Evolutionary conservation across 768 basidiomycete species (phyloP), one percentile per base, ranked within the genome.

Genomic region (Hericium coralloides): DNA sequence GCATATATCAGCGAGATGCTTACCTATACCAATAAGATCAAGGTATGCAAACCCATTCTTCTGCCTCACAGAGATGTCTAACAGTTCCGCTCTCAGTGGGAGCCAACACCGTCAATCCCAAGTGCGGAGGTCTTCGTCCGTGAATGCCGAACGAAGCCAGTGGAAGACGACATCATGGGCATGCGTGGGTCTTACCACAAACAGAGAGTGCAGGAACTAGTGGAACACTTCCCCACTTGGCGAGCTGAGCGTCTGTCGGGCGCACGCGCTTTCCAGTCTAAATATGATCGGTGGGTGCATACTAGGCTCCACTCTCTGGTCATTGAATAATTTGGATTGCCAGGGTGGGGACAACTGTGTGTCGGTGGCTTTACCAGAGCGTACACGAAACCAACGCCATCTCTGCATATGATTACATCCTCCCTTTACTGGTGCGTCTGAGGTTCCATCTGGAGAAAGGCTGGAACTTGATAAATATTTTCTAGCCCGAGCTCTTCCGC

Each of bases 301-400:
- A 41, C 8, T n/a, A 41, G 18, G 15, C 49, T 18, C 22, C 20
- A 38, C 23, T 14, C 38, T 37, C 12, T 12, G 31, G 25, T 25
- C 6, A 38, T 26, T 12, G 31, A 58, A 41, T 54, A 50, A 43
- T 49, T n/a, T 58, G 26, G 41, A 36, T 55, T 38, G 17, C 31
- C 65, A 85, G 85, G 64, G 80, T 84, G 65, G 82, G 81, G 12
- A 74, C 85, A 31, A 78, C 81, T 0, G 75, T 88, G 38, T 89
- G 87, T 74, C 85, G 83, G 64, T 92, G 89, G 86, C 71, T 92
- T 25, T 86, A 83, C 68, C 80, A 84, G 63, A 79, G 82, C 8
- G 66, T 93, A 17, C 85, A 89, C 61, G 87, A 91, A 63, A 79
- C 85, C 1, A 83, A 91, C 62, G 90, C 91, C 7, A 79, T 83